phyloP scores from a whole-genome alignment of 2,329 filamentous ascomycete genomes.

The Helminthosporium solani region DNA sequence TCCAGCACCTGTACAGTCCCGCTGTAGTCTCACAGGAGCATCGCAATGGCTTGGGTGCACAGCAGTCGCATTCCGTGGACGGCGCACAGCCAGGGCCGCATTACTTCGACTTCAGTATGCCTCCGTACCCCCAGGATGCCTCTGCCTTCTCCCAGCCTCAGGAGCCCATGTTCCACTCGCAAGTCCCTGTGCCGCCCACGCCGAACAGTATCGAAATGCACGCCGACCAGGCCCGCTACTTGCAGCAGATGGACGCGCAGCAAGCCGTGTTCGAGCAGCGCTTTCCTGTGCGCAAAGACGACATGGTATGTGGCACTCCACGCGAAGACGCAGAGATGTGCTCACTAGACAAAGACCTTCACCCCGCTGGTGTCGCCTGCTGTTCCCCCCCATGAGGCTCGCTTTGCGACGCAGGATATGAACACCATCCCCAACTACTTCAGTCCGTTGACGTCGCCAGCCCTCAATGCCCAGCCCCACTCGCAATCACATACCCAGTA shows the following conservation, averaged over 20 bases:
- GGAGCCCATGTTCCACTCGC: slow-evolving; percentile 49
- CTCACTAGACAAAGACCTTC: slow-evolving; percentile 63
- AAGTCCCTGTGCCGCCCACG: slow-evolving; percentile 71
- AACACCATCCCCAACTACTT: slow-evolving; percentile 72
- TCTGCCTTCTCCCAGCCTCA: slow-evolving; percentile 44
- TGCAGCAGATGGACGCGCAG: slow-evolving; percentile 56
- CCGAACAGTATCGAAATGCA: slow-evolving; percentile 79
- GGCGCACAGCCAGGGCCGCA: slow-evolving; percentile 23
- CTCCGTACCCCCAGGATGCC: slow-evolving; percentile 37
- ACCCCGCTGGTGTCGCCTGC: slow-evolving; percentile 82
- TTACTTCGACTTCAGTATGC: slow-evolving; percentile 41
- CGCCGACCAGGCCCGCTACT: slow-evolving; percentile 57
- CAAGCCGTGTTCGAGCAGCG: slow-evolving; percentile 65
- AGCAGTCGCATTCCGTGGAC: slow-evolving; percentile 15
- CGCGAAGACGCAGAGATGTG: neutral
- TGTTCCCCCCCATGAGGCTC: slow-evolving; percentile 74
- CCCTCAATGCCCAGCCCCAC: slow-evolving; percentile 68
- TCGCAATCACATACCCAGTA: slow-evolving; percentile 38
- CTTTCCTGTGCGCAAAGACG: slow-evolving; percentile 67
- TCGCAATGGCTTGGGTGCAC: slow-evolving; percentile 21
- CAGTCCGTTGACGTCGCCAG: slow-evolving; percentile 79
- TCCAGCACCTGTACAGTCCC: slow-evolving; percentile 36
- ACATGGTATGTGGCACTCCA: slow-evolving; percentile 56
- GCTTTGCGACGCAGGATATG: slow-evolving; percentile 60
- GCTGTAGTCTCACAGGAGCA: slow-evolving; percentile 24